Conservation (phyloP, 1,284 basidiomycete species). For the Tremellales sp. region DNA sequence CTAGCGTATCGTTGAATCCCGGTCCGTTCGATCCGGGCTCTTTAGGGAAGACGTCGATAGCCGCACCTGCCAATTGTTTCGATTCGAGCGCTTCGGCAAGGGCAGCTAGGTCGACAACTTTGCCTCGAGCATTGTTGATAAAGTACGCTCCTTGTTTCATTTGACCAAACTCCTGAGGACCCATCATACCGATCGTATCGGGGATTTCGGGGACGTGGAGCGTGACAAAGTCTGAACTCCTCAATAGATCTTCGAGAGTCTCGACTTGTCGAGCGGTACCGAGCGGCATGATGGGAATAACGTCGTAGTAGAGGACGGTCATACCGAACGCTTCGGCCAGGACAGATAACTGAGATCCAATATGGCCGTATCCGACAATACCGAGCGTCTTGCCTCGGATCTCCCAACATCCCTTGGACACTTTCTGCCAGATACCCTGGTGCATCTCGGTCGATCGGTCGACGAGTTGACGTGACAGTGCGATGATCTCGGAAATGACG, state of each 20-base stretch:
- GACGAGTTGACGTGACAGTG: constrained; percentile 88
- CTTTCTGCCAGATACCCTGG: constrained; percentile 95
- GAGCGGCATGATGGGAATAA: constrained; percentile 96
- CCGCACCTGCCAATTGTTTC: constrained; percentile 85
- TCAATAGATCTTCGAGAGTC: constrained; percentile 71
- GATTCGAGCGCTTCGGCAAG: constrained; percentile 76
- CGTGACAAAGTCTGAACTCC: constrained; percentile 85
- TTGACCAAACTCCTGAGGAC: constrained; percentile 65
- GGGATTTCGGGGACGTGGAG: constrained; percentile 95
- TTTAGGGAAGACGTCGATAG: constrained; percentile 89
- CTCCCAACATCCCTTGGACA: constrained; percentile 98
- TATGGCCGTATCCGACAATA: constrained; percentile 98
- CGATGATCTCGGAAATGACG: constrained; percentile 90
- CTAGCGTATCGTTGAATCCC: constrained; percentile 76
- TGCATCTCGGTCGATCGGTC: constrained; percentile 87
- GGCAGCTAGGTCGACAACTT: constrained; percentile 90
- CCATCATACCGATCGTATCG: constrained; percentile 95
- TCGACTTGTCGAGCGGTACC: constrained; percentile 89
- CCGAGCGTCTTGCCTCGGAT: constrained; percentile 95
- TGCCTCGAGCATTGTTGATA: constrained; percentile 96
- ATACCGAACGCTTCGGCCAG: constrained; percentile 96
- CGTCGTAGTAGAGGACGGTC: constrained; percentile 92
- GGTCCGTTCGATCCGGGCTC: constrained; percentile 90
- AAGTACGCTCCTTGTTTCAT: constrained; percentile 97
- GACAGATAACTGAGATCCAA: constrained; percentile 94